Evolutionary conservation across 2,329 filamentous ascomycete species (phyloP).

Genomic region (Cercospora brassicicola): DNA sequence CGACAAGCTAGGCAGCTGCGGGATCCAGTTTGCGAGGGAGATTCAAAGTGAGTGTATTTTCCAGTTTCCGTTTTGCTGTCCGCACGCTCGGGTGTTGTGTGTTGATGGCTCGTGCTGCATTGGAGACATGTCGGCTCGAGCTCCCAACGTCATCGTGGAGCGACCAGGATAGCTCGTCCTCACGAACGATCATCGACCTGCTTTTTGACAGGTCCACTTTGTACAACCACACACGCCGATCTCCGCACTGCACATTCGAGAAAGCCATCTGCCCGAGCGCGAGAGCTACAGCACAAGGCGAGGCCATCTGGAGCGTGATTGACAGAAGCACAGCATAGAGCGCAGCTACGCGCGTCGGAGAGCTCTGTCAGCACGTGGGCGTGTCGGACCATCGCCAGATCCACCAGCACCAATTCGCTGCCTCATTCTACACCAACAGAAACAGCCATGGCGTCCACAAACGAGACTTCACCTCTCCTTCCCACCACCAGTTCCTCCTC

Average conservation of each 20-base stretch:
- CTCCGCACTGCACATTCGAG: not conserved
- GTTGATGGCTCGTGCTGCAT: not conserved
- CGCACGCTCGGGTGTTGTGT: too few species aligned
- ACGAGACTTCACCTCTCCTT: constrained; percentile 30
- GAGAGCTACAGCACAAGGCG: not conserved
- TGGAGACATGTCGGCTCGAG: constrained; percentile 3
- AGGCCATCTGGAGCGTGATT: not conserved
- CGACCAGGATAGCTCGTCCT: constrained; percentile 4
- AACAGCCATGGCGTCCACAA: constrained; percentile 12
- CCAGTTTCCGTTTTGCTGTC: too few species aligned
- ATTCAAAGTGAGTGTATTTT: not conserved
- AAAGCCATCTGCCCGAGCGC: not conserved
- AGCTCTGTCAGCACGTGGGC: not conserved
- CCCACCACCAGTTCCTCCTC: constrained; percentile 15
- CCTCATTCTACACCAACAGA: constrained; percentile 1
- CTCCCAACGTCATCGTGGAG: not conserved
- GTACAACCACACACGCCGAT: constrained; percentile 1
- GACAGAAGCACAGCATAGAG: not conserved
- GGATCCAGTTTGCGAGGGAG: not conserved
- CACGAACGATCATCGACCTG: constrained; percentile 1
- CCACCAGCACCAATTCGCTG: not conserved
- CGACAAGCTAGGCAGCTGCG: too few species aligned
- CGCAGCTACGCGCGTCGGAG: not conserved
- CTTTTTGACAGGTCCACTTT: constrained; percentile 12
- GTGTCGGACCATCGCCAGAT: not conserved